Evolutionary conservation across 2,329 filamentous ascomycete genomes (phyloP).

Genomic region (Ascochyta lentis): DNA sequence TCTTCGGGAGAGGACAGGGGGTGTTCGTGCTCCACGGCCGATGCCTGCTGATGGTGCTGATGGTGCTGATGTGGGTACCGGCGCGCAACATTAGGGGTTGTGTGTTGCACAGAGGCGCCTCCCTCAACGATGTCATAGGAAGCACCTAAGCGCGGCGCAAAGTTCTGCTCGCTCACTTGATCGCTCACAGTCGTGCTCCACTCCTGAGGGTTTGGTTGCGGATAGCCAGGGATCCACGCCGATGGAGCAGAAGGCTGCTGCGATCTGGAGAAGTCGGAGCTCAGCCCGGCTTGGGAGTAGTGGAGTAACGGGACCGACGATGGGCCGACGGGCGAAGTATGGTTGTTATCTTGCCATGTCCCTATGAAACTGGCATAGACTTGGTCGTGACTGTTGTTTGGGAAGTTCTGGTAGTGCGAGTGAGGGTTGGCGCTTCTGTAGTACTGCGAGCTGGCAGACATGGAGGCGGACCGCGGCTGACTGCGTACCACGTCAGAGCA

Average conservation of each 20-base stretch:
- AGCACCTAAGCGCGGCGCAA: conserved; percentile 13
- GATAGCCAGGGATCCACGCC: conserved; percentile 29
- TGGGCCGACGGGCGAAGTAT: conserved; percentile 34
- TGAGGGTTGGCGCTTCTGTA: conserved; percentile 37
- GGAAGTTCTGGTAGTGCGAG: conserved; percentile 38
- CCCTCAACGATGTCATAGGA: conserved; percentile 28
- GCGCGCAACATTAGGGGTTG: conserved; percentile 20
- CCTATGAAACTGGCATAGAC: conserved; percentile 24
- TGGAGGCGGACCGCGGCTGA: conserved; percentile 34
- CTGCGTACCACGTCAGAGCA: conserved; percentile 30
- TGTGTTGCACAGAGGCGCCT: conserved; percentile 27
- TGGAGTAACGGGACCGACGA: conserved; percentile 33
- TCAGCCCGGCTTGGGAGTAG: conserved; percentile 31
- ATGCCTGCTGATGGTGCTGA: conserved; percentile 16
- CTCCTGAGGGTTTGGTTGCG: conserved; percentile 22
- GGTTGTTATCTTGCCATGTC: conserved; percentile 33
- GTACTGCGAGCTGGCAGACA: conserved; percentile 41
- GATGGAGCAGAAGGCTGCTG: conserved; percentile 24
- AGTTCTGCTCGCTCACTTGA: conserved; percentile 15
- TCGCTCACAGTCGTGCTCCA: conserved; percentile 28
- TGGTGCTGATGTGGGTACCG: conserved; percentile 20
- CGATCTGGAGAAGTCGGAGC: conserved; percentile 32
- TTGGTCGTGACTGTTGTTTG: conserved; percentile 30
- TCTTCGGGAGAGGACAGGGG: conserved; percentile 19
- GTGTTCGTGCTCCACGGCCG: conserved; percentile 11